These are phyloP conservation scores for Penicillium fimorum DNA, from an alignment of 495 filamentous ascomycete species.

Conservation along the genomic window DNA sequence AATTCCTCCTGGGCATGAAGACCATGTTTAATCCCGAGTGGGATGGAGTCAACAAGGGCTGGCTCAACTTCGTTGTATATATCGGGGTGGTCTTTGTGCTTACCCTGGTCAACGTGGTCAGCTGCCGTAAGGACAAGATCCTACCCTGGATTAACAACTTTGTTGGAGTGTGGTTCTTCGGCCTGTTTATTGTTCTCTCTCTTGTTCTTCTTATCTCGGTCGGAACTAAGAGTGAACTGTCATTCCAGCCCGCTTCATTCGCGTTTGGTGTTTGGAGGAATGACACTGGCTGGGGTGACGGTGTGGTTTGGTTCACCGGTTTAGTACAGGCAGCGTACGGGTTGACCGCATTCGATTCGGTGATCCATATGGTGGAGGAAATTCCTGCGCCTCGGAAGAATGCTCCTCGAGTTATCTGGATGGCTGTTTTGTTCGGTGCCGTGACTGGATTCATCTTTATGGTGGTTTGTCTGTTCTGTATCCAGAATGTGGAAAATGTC, in stretches of 20 bases:
- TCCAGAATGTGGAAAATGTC: conserved; percentile 61
- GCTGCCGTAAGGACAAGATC: conserved; percentile 45
- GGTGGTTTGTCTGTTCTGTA: conserved; percentile 70
- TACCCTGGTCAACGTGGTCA: conserved; percentile 44
- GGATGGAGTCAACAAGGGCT: conserved; percentile 38
- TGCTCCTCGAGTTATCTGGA: conserved; percentile 42
- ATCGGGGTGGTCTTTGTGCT: conserved; percentile 39
- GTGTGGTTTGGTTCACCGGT: conserved; percentile 62
- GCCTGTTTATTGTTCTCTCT: conserved; percentile 44
- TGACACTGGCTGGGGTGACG: conserved; percentile 61
- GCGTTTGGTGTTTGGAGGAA: conserved; percentile 60
- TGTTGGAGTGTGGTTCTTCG: conserved; percentile 47
- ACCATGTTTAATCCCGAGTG: conserved; percentile 44
- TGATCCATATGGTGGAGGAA: conserved; percentile 60
- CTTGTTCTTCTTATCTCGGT: conserved; percentile 46
- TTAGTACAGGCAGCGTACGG: conserved; percentile 61
- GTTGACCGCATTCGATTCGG: conserved; percentile 62
- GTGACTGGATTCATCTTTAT: conserved; percentile 68
- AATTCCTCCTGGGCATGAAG: conserved; percentile 49
- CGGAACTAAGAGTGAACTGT: conserved; percentile 34
- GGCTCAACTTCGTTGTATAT: conserved; percentile 48
- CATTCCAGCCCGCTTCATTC: conserved; percentile 46
- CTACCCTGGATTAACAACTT: conserved; percentile 50
- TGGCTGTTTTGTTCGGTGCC: conserved; percentile 48
- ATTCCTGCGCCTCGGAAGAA: conserved; percentile 44